Base-by-base conservation (phyloP, 805 yeast genomes). In the Myxozyma udenii region DNA sequence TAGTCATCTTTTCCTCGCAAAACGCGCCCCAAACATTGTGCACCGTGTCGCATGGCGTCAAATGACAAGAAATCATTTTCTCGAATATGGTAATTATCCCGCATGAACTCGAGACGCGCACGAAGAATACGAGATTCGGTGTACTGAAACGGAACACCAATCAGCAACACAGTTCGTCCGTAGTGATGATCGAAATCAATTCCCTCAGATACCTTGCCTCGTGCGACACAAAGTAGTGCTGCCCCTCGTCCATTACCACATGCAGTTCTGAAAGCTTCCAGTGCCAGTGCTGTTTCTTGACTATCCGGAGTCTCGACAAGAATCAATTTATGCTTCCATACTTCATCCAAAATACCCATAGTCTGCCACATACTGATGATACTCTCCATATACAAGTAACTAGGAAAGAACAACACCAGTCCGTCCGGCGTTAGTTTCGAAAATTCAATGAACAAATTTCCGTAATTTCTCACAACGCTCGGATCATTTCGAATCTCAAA, bases 11-110 rank as follows among this genome's bases (percentile, higher is more conserved):
- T 93, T 60, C 99, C 99, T 73, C 99, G 80, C 57, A 93, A 73
- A 48, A 93, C 98, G 66, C 99, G 81, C 9, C 99, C 99, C 64
- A 93, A 71, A 71, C 99, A 93, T 69, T 93, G 99, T 0, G 99
- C 98, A 3, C 98, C 99, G 71, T 93, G 99, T 66, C 99, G 81
- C 98, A 93, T 93, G 12, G 99, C 99, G 70, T 93, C 99, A 75
- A 93, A 93, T 9, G 98, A 90, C 35, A 93, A 68, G 66, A 93
- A 93, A 64, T 93, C 98, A 65, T 87, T 89, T 64, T 93, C 98
- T 58, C 88, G 78, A 50, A 93, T 91, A 63, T 89, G 95, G 67
- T 80, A 91, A 63, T 89, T 90, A 66, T 93, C 98, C 60, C 98
- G 76, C 67, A 93, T 70, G 64, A 93, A 93, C 69, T 93, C 98